Evolutionary conservation across 1,284 basidiomycete species (phyloP), one percentile per base, ranked within the genome.

Genomic region (Cutaneotrichosporon sp.): DNA sequence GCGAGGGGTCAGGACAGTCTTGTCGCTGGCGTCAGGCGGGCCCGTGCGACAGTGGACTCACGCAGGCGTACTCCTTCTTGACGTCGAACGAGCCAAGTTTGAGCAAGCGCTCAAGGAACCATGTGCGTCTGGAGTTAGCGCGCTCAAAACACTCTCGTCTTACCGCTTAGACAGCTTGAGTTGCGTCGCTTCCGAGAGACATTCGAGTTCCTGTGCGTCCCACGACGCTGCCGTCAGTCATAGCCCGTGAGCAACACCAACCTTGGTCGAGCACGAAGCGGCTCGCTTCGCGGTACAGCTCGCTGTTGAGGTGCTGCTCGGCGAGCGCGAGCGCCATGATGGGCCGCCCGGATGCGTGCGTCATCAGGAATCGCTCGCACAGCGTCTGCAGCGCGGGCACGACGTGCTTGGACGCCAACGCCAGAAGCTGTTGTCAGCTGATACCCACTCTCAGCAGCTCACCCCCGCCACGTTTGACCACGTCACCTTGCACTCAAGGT

Each of bases 101-200:
- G 58, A 97, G 79, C 14, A 97, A 84, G 12, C 92, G 83, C 70
- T 97, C 92, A 33, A 96, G 81, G 74, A 94, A 94, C 90, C 90
- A 94, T 51, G 85, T 91, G 51, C 90, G 82, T 36, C 87, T 88
- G 56, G 12, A 7, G 46, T 60, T 9, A 60, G 56, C 22, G 12
- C 10, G 10, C n/a, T n/a, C n/a, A 49, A 13, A 45, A n/a, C 39
- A 15, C 21, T 5, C 23, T 26, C 23, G 41, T 9, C 77, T 23
- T 48, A 87, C 87, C 88, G 78, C 70, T 88, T 90, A 73, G 91
- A 88, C 15, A 94, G 81, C 68, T 91, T 93, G 46, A 93, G 77
- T 13, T 88, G 78, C 0, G 91, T 94, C 55, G 85, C 83, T 50
- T 84, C 83, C 58, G 82, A 86, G 33, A 92, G 79, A 0, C 83